Percentiles rank a stretch among this genome's conserved stretches.
These are phyloP conservation scores for Cryptosporidium baileyi DNA, from an alignment of 169 alveolate species.

Conservation along the genomic window DNA sequence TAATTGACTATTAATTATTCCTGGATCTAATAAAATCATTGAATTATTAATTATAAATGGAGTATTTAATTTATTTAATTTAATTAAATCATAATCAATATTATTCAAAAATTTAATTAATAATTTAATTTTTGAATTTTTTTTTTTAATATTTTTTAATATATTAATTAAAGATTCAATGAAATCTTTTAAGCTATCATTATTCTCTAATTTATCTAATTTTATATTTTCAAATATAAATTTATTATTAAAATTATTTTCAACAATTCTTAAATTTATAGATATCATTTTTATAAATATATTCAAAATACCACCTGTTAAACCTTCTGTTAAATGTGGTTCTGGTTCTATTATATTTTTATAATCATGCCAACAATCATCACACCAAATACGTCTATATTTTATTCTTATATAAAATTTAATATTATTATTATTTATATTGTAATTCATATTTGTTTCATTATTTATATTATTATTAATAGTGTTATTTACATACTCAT, in stretches of 20 bases:
- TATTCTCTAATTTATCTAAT: not conserved
- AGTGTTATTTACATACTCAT: not conserved
- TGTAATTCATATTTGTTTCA: not conserved
- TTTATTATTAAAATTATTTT: not conserved
- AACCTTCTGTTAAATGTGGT: slow-evolving; percentile 29
- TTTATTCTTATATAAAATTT: slow-evolving; percentile 14
- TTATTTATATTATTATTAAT: not conserved
- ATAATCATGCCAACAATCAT: slow-evolving; percentile 24
- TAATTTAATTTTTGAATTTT: not conserved
- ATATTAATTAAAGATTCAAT: not conserved
- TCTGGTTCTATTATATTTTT: slow-evolving; percentile 33
- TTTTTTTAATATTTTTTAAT: not conserved
- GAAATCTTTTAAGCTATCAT: not conserved
- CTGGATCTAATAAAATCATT: slow-evolving; percentile 5
- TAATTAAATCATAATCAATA: not conserved
- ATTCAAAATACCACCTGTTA: slow-evolving; percentile 33
- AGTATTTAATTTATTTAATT: not conserved
- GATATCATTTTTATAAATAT: slow-evolving; percentile 4
- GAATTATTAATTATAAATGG: slow-evolving; percentile 21
- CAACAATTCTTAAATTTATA: not conserved
- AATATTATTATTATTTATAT: not conserved
- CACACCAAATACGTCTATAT: slow-evolving; percentile 67
- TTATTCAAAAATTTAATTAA: not conserved
- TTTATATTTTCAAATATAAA: not conserved
- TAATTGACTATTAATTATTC: not conserved